A percentile compares a stretch with the other conserved stretches of the same genome.
Conservation (phyloP, 148 eudicot species). For the Persicaria tinctoria region DNA sequence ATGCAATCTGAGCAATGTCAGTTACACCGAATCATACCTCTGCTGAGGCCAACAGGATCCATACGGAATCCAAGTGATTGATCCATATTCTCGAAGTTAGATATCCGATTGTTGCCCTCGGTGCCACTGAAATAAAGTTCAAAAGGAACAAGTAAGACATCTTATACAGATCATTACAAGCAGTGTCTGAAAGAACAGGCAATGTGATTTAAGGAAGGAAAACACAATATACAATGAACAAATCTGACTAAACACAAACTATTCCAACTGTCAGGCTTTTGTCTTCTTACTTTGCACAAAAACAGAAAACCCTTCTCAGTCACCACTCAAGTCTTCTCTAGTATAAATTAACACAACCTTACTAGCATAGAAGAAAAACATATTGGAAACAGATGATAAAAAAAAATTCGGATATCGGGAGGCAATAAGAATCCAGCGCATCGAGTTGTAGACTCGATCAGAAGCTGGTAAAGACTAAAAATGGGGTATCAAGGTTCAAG, state of each 20-base stretch:
- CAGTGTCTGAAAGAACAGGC: background rate
- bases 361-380: background rate
- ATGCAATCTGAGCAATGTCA: background rate
- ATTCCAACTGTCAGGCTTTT: background rate
- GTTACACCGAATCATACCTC: slow-evolving; percentile 38
- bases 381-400: background rate
- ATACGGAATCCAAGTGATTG: slow-evolving; percentile 63
- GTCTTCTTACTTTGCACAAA: too few relatives aligned
- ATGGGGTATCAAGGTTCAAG: background rate
- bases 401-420: background rate
- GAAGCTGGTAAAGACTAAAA: background rate
- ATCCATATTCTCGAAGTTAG: slow-evolving; percentile 56
- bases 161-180: background rate
- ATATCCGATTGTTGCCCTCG: slow-evolving; percentile 39
- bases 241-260: background rate
- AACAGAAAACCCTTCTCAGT: background rate
- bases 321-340: background rate
- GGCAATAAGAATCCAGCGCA: background rate
- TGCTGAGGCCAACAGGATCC: slow-evolving; percentile 47
- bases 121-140: slow-evolving; percentile 42
- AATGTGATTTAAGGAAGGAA: background rate
- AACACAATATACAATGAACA: background rate
- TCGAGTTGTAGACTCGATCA: background rate
- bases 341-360: background rate
- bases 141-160: slow-evolving; percentile 10